Evolutionary conservation across 148 eudicot species (phyloP).

Genomic region (Pharnaceum exiguum): DNA sequence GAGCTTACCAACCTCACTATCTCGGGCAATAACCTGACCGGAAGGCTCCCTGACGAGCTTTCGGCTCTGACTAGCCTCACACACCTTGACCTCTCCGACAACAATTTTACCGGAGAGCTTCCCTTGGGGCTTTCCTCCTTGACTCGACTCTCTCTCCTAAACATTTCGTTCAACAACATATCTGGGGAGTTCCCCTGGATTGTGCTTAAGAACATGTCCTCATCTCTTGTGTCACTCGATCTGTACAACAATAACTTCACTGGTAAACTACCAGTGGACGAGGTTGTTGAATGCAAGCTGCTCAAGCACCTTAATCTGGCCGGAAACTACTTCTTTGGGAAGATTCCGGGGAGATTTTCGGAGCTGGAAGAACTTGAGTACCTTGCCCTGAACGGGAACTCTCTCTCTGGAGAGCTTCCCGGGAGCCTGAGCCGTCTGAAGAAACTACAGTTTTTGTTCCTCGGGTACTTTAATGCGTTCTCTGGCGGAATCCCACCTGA

Average conservation of each 20-base stretch:
- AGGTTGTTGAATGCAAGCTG: constrained; percentile 23
- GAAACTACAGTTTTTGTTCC: constrained; percentile 18
- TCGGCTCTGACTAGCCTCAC: constrained; percentile 26
- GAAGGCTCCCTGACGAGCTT: constrained; percentile 39
- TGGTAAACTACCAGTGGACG: constrained; percentile 49
- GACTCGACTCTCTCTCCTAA: no score
- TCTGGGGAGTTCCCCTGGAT: no score
- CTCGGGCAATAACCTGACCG: constrained; percentile 44
- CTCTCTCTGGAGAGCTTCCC: constrained; percentile 50
- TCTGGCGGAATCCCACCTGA: constrained; percentile 70
- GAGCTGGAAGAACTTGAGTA: constrained; percentile 25
- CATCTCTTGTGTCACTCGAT: constrained; percentile 41
- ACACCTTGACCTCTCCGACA: constrained; percentile 46
- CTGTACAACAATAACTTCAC: constrained; percentile 64
- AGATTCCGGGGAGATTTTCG: constrained; percentile 51
- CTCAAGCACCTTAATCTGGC: constrained; percentile 39
- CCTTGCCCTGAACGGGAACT: constrained; percentile 52
- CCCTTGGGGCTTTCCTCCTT: constrained; percentile 24
- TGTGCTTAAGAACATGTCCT: no score
- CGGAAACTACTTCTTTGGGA: constrained; percentile 74
- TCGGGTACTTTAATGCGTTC: constrained; percentile 43
- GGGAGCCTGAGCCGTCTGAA: constrained; percentile 26
- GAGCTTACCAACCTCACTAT: constrained; percentile 43
- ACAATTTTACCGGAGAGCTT: constrained; percentile 36
- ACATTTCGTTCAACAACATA: no score